Base-by-base conservation (phyloP, 2,329 filamentous ascomycete genomes). In the Xylaria sp. region DNA sequence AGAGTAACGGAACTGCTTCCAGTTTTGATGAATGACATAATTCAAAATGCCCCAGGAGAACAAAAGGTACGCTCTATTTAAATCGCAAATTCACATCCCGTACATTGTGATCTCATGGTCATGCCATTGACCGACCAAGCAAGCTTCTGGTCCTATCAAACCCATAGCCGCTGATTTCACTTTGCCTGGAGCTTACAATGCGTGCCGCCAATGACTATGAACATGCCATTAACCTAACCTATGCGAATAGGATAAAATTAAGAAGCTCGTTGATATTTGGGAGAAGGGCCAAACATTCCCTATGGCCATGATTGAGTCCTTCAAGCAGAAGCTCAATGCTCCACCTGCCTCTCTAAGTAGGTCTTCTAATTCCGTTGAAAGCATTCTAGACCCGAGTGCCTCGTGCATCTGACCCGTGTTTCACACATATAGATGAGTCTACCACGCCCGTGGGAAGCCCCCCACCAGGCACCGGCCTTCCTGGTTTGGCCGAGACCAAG, bases 241-340 rank as follows among this genome's bases (percentile, higher is more conserved):
- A 79, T 77, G 72, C 79, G 79, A 90, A 85, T 91, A 96, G 92
- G 93, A 97, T 80, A 98, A 97, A 85, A 95, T 98, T 81, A 90
- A 87, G 79, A 98, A 98, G 81, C 88, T 99, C 75, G 85, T 98
- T 82, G 94, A 97, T 79, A 99, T 99, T 74, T 99, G 96, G 96
- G 94, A 97, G 80, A 96, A 96, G 78, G 93, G 93, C 72, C 91
- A 92, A 79, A 98, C 94, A 26, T 98, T 99, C 80, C 94, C 96
- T 31, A 80, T 86, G 49, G 81, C 90, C 63, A 91, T 97, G 89
- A 88, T 99, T 75, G 85, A 86, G 71, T 89, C 88, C 44, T 97
- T 97, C 86, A 95, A 93, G 82, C 87, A 93, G 78, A 94, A 93
- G 81, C 80, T 97, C 76, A 90, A 86, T 71, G 85, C 88, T 69